Percentiles rank a stretch among this genome's conserved stretches.
phyloP scores from a whole-genome alignment of 352 stramenopile genomes.

The Hyphochytrium catenoides region DNA sequence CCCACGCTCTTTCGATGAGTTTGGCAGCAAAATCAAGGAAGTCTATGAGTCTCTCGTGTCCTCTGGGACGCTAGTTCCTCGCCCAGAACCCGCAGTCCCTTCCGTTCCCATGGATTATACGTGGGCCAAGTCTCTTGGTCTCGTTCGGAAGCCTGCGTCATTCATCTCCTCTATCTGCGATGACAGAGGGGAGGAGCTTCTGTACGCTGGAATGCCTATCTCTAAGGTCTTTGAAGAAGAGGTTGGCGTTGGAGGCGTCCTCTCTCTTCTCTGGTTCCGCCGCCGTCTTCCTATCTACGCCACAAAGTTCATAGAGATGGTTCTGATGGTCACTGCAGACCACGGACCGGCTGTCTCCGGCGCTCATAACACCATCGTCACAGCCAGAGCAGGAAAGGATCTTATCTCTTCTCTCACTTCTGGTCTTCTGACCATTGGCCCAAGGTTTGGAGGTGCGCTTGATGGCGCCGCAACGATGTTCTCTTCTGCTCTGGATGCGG shows the following conservation, averaged over 20 bases:
- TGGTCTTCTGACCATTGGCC: conserved; percentile 83
- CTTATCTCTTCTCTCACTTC: conserved; percentile 86
- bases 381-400: conserved; percentile 83
- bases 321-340: conserved; percentile 90
- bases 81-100: conserved; percentile 63
- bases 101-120: conserved; percentile 91
- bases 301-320: conserved; percentile 92
- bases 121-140: conserved; percentile 83
- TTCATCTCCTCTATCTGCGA: conserved; percentile 95
- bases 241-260: conserved; percentile 75
- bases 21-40: conserved; percentile 69
- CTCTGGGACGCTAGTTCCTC: conserved; percentile 46
- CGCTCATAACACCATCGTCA: conserved; percentile 81
- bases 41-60: conserved; percentile 59
- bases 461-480: conserved; percentile 84
- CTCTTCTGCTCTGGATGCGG: conserved; percentile 60
- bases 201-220: conserved; percentile 81
- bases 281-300: conserved; percentile 61
- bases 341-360: conserved; percentile 84
- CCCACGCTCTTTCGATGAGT: conserved; percentile 81
- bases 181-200: conserved; percentile 85
- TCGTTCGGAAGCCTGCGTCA: conserved; percentile 86
- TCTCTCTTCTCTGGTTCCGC: conserved; percentile 89
- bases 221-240: conserved; percentile 80
- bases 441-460: conserved; percentile 81